Base-by-base conservation (phyloP, 306 rosid genomes). In the Trifolium repens region DNA sequence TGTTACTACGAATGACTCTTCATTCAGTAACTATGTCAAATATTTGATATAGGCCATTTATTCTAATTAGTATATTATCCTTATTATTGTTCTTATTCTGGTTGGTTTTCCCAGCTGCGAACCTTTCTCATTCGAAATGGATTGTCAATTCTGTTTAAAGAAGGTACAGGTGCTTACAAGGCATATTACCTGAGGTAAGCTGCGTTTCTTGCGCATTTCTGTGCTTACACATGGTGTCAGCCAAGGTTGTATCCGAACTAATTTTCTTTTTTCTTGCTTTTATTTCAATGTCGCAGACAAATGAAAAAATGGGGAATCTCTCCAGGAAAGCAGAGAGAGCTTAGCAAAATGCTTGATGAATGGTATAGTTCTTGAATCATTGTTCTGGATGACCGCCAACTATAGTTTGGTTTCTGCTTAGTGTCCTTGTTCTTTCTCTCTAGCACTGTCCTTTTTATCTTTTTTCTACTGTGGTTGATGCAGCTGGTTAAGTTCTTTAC, bases 91-190 rank as follows among this genome's bases (percentile, higher is more conserved):
- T 58, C 76, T 87, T 53, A 49, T 58, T 73, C 58, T 81, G 65
- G 58, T 60, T 66, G 47, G 75, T 46, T 69, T 15, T 61, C 40
- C 65, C 81, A 94, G 96, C 46, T 94, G 85, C 81, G 96, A 84
- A 94, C 97, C 69, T 94, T 94, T 79, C 85, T 94, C 78, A 94
- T 94, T 84, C 93, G 99, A 57, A 94, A 94, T 85, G 99, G 99
- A 71, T 80, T 92, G 84, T 32, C 96, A 69, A 79, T 84, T 88
- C 92, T 94, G 66, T 94, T 94, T 80, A 94, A 90, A 85, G 93
- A 94, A 86, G 96, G 99, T 74, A 86, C 96, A 47, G 87, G 90
- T 81, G 94, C 99, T 79, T 94, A 94, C 86, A 94, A 94, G 87
- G 88, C 97, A 77, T 94, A 94, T 81, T 94, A 92, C 82, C 85